Evolutionary conservation across 2,329 filamentous ascomycete species (phyloP).

Genomic region (Tolypocladium tropicale): DNA sequence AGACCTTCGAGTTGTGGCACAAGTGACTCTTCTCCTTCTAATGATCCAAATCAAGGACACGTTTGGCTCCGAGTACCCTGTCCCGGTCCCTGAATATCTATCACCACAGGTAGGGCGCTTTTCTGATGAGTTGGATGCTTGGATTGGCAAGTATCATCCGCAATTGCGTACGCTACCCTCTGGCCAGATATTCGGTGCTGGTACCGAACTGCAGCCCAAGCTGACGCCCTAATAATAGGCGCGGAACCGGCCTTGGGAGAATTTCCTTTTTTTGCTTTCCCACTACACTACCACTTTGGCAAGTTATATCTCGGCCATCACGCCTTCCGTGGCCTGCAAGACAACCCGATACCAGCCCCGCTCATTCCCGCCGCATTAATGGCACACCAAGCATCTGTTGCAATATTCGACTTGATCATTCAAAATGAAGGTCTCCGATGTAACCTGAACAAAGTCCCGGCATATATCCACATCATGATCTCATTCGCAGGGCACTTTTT

Average conservation of each 20-base stretch:
- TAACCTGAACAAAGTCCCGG: conserved; percentile 1
- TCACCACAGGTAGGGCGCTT: background rate
- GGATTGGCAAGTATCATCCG: background rate
- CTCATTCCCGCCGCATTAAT: conserved; percentile 1
- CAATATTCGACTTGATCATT: conserved; percentile 2
- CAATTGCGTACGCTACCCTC: background rate
- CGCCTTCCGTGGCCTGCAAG: conserved; percentile 1
- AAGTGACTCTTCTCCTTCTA: background rate
- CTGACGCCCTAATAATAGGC: background rate
- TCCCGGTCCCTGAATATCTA: background rate
- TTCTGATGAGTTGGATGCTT: background rate
- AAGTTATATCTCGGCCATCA: conserved; percentile 2
- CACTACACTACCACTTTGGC: background rate
- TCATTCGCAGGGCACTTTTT: conserved; percentile 4
- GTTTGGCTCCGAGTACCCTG: background rate
- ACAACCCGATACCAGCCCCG: background rate
- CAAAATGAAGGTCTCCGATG: background rate
- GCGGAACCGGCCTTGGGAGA: background rate
- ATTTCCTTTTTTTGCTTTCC: background rate
- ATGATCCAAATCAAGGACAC: background rate
- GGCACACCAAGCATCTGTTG: background rate
- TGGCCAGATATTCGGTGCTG: background rate
- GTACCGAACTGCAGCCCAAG: background rate
- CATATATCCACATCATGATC: conserved; percentile 4
- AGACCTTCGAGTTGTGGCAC: background rate